Conservation (phyloP, 2,329 filamentous ascomycete genomes). For the Hypoxylon sp. region DNA sequence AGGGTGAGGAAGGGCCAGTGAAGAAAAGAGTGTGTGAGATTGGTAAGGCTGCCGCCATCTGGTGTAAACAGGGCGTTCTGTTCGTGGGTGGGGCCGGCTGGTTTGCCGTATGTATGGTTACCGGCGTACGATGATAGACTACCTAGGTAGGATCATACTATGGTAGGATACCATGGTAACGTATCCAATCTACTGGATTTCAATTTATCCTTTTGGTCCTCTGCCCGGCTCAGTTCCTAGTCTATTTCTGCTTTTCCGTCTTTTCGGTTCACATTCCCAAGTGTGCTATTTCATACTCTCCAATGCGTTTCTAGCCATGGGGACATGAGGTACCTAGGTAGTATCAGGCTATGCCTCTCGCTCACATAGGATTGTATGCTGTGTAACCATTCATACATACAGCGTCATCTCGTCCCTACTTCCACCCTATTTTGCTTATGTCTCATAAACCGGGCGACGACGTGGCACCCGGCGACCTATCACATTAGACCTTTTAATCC, state of each 20-base stretch:
- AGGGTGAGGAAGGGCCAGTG: slow-evolving; percentile 55
- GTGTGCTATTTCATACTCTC: neutral
- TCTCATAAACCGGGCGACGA: slow-evolving; percentile 46
- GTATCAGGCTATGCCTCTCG: neutral
- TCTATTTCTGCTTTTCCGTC: neutral
- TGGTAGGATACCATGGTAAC: neutral
- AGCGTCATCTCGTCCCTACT: slow-evolving; percentile 11
- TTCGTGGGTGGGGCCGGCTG: neutral
- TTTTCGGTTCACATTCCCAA: neutral
- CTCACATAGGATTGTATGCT: slow-evolving; percentile 3
- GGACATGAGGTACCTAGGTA: neutral
- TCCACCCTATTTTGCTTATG: slow-evolving; percentile 37
- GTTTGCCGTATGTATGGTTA: neutral
- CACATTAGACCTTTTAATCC: slow-evolving; percentile 2
- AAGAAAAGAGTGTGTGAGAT: neutral
- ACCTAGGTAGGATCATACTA: neutral
- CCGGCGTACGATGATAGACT: neutral
- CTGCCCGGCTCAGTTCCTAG: neutral
- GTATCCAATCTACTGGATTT: neutral
- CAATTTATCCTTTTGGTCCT: neutral
- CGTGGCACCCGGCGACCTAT: slow-evolving; percentile 39
- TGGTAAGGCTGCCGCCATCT: neutral
- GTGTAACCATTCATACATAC: slow-evolving; percentile 30
- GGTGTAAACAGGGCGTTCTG: neutral
- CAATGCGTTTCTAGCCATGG: neutral